A percentile compares a stretch with the other conserved stretches of the same genome.
These are phyloP conservation scores for Nitzschia putrida DNA, from an alignment of 108 stramenopile species.

Conservation along the genomic window DNA sequence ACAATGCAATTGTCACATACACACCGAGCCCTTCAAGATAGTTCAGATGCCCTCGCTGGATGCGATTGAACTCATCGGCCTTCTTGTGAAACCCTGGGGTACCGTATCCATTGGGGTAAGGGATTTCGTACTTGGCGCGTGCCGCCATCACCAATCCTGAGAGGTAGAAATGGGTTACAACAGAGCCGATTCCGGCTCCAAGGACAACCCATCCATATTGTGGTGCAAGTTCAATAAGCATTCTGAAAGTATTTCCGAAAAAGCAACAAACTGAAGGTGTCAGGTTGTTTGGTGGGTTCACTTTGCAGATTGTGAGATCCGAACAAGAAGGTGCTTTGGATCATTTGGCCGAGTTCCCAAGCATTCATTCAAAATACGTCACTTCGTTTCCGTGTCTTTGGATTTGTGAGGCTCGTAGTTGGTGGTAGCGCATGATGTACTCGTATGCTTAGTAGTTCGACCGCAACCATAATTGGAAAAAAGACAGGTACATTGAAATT, in stretches of 20 bases:
- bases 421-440: too few species aligned
- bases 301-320: not conserved
- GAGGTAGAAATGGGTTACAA: conserved; percentile 41
- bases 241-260: conserved; percentile 16
- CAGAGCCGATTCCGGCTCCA: conserved; percentile 46
- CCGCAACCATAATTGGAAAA: too few species aligned
- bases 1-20: conserved; percentile 54
- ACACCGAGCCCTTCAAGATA: conserved; percentile 50
- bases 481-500: too few species aligned
- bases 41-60: conserved; percentile 88
- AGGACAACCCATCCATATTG: conserved; percentile 52
- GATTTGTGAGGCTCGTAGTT: too few species aligned
- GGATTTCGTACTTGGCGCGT: conserved; percentile 58
- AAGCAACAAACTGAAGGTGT: not conserved
- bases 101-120: conserved; percentile 87
- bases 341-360: not conserved
- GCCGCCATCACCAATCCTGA: conserved; percentile 67
- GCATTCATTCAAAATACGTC: too few species aligned
- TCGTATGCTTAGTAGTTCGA: too few species aligned
- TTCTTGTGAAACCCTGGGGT: conserved; percentile 71
- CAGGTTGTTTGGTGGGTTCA: too few species aligned
- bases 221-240: conserved; percentile 31
- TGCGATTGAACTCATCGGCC: conserved; percentile 88
- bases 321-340: not conserved
- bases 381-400: too few species aligned